Evolutionary conservation across 2,329 filamentous ascomycete genomes (phyloP), one percentile per base, ranked within the genome.

Genomic region (Trichoderma harzianum): DNA sequence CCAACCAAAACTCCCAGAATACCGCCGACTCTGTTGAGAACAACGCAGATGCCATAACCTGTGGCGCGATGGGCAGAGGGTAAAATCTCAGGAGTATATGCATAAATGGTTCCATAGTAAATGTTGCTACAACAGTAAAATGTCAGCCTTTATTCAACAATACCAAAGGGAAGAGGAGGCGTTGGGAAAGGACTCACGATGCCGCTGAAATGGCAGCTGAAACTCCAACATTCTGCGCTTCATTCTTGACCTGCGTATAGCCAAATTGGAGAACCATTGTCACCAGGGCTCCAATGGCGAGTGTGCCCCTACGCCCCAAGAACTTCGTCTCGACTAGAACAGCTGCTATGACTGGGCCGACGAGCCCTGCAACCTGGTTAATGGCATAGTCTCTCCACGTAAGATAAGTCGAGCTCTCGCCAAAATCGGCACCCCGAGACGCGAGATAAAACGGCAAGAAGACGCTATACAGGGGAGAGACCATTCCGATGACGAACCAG

Each of bases 401-500:
- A 12, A 69, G 12, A 62, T 72, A 73, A n/a, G 71, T 73, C 3
- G 72, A 69, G 57, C 36, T 34, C 24, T 68, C 69, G 26, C 64
- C 72, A 51, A 73, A 60, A 5, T 32, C 32, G 2, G 69, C 69
- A 10, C 72, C 72, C 1, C 72, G 53, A 7, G 69, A 73, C n/a
- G 67, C 34, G 5, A 72, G 60, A 47, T 72, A 69, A 7, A 73
- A 73, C 2, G 72, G 69, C 58, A 73, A 5, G 24, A 73, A 72
- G 24, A 72, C 69, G 34, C 64, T 57, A 47, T 69, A 72, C n/a
- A 72, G 26, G 14, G 72, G 72, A 30, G 57, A 72, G 6, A 69
- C 72, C 72, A 73, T 73, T 4, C 72, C 72, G n/a, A 73, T 73
- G 21, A 73, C 72, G 24, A 73, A 73, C 72, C 72, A 72, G 64